Percentiles rank a stretch among this genome's conserved stretches.
phyloP scores from a whole-genome alignment of 2,329 filamentous ascomycete genomes.

The Alternaria metachromatica region DNA sequence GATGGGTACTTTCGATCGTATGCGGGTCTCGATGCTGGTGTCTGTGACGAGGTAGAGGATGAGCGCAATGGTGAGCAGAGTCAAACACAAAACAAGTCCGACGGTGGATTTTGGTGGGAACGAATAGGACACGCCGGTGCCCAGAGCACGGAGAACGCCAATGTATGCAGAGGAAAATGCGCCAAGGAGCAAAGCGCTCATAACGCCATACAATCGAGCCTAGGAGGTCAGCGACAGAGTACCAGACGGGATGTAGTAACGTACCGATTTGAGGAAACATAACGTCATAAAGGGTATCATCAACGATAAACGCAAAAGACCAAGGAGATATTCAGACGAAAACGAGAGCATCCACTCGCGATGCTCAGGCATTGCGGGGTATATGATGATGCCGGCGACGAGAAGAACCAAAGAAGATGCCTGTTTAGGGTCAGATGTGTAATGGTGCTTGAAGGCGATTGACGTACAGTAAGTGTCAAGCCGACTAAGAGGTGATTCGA shows the following conservation, averaged over 20 bases:
- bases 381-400: slow-evolving; percentile 38
- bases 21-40: slow-evolving; percentile 37
- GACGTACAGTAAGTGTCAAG: slow-evolving; percentile 38
- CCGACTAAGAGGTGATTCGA: slow-evolving; percentile 37
- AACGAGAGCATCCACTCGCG: slow-evolving; percentile 44
- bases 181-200: slow-evolving; percentile 42
- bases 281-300: slow-evolving; percentile 48
- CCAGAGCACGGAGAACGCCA: slow-evolving; percentile 40
- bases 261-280: slow-evolving; percentile 45
- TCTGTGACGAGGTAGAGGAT: slow-evolving; percentile 39
- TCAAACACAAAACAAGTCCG: slow-evolving; percentile 36
- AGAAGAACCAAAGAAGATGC: slow-evolving; percentile 39
- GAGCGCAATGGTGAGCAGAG: slow-evolving; percentile 41
- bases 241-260: slow-evolving; percentile 5
- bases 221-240: slow-evolving; percentile 21
- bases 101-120: slow-evolving; percentile 45
- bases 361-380: slow-evolving; percentile 42
- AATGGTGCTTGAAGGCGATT: not conserved
- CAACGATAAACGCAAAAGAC: slow-evolving; percentile 45
- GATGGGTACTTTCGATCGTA: slow-evolving; percentile 37
- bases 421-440: slow-evolving; percentile 29
- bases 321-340: slow-evolving; percentile 41
- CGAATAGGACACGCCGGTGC: slow-evolving; percentile 40
- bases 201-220: slow-evolving; percentile 44
- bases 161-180: slow-evolving; percentile 46